Conservation (phyloP, 2,329 filamentous ascomycete species). For the Lasiodiplodia hormozganensis region DNA sequence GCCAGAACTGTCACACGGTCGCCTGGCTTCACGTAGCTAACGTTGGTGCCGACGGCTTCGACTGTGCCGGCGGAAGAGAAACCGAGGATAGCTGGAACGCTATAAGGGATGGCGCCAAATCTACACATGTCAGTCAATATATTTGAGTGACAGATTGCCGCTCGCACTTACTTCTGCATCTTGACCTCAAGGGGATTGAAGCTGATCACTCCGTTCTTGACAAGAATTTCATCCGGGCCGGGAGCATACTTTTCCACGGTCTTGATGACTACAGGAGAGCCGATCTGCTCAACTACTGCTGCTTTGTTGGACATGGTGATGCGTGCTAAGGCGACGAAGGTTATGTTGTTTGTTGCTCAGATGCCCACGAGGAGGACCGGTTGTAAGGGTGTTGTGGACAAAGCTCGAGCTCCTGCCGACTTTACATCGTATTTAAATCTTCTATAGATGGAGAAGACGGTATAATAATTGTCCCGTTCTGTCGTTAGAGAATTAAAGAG, state of each 20-base stretch:
- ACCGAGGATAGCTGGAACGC: conserved; percentile 38
- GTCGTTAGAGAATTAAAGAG: background rate
- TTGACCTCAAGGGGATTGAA: conserved; percentile 43
- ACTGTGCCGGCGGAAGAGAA: conserved; percentile 41
- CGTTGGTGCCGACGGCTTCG: conserved; percentile 40
- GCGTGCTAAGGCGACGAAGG: background rate
- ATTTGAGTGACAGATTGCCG: conserved; percentile 25
- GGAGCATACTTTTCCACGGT: conserved; percentile 20
- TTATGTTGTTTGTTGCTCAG: background rate
- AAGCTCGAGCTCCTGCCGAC: background rate
- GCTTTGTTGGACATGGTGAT: conserved; percentile 10
- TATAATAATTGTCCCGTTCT: background rate
- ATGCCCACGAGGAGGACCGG: background rate
- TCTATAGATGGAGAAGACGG: background rate
- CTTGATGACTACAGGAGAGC: conserved; percentile 11
- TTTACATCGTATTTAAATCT: background rate
- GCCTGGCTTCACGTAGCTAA: conserved; percentile 41
- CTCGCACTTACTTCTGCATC: conserved; percentile 36
- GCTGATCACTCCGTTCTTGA: conserved; percentile 39
- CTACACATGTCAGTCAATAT: background rate
- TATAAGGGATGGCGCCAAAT: conserved; percentile 32
- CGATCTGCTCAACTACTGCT: conserved; percentile 4
- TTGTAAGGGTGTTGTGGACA: background rate
- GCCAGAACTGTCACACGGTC: conserved; percentile 40
- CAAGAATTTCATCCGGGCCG: conserved; percentile 32